Evolutionary conservation across 495 filamentous ascomycete genomes (phyloP).

Genomic region (Astrothelium macrocarpum): DNA sequence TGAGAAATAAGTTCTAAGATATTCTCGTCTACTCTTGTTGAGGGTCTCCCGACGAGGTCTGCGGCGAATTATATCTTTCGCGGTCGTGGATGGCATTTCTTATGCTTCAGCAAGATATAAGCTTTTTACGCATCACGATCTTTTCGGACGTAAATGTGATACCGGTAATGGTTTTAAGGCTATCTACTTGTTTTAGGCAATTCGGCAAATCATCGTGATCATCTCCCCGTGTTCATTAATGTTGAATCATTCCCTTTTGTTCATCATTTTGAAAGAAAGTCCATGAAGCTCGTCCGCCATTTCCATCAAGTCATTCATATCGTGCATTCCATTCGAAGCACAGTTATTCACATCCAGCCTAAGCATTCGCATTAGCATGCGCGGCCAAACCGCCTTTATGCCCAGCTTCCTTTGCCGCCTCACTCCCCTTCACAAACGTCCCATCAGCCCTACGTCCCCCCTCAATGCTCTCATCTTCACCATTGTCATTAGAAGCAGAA

Average conservation of each 20-base stretch:
- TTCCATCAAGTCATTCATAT: neutral
- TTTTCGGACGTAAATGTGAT: too few relatives aligned
- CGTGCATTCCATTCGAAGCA: neutral
- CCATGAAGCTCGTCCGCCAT: neutral
- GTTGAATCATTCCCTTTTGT: too few relatives aligned
- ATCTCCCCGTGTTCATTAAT: neutral
- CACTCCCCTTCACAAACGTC: constrained; percentile 18
- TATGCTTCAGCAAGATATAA: too few relatives aligned
- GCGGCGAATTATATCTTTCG: too few relatives aligned
- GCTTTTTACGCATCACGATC: too few relatives aligned
- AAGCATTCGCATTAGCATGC: neutral
- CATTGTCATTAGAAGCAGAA: constrained; percentile 5
- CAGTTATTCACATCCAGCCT: neutral
- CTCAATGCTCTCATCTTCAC: neutral
- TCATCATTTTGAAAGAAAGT: neutral
- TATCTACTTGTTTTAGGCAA: neutral
- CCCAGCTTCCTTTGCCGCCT: constrained; percentile 20
- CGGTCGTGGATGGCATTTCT: too few relatives aligned
- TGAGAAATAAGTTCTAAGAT: too few relatives aligned
- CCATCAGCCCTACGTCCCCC: constrained; percentile 16
- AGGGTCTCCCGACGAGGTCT: too few relatives aligned
- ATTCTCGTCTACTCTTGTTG: too few relatives aligned
- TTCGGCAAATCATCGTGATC: neutral
- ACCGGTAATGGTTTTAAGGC: neutral
- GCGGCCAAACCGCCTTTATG: constrained; percentile 14